Conservation (phyloP, 2,329 filamentous ascomycete genomes). For the Colletotrichum gigasporum region DNA sequence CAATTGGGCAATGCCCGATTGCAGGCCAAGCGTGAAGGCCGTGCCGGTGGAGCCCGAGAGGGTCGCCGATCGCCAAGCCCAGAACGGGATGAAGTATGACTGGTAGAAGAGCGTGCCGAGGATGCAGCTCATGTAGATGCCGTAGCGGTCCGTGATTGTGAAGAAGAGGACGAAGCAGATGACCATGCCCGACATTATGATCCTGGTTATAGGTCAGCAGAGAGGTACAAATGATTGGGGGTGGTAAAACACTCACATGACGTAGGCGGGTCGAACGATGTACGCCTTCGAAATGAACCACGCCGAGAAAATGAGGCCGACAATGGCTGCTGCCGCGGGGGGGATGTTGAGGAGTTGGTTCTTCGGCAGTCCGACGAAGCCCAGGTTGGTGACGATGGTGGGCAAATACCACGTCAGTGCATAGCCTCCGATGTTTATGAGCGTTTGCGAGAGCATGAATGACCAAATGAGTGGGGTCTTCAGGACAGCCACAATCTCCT, state of each 20-base stretch:
- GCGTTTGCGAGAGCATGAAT: constrained; percentile 39
- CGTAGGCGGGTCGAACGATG: constrained; percentile 48
- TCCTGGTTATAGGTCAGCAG: constrained; percentile 22
- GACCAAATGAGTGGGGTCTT: constrained; percentile 35
- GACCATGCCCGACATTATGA: constrained; percentile 50
- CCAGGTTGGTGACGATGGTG: constrained; percentile 51
- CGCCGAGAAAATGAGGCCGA: constrained; percentile 48
- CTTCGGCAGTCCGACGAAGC: constrained; percentile 50
- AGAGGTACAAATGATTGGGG: rapidly evolving
- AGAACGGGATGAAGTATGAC: constrained; percentile 55
- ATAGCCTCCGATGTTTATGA: constrained; percentile 51
- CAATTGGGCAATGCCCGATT: constrained; percentile 52
- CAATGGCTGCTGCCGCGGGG: constrained; percentile 50
- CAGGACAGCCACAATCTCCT: constrained; percentile 46
- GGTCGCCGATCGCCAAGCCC: constrained; percentile 54
- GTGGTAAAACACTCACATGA: constrained; percentile 42
- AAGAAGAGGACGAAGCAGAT: constrained; percentile 54
- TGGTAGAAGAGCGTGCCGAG: constrained; percentile 54
- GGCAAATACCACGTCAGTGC: constrained; percentile 52
- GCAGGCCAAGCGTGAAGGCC: constrained; percentile 53
- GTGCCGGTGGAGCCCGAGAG: constrained; percentile 52
- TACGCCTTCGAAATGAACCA: constrained; percentile 48
- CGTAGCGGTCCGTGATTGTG: constrained; percentile 46
- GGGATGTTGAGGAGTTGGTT: constrained; percentile 58
- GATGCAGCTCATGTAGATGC: constrained; percentile 53